Evolutionary conservation across 768 basidiomycete genomes (phyloP), one percentile per base, ranked within the genome.

Genomic region (Kondoa malvinella): DNA sequence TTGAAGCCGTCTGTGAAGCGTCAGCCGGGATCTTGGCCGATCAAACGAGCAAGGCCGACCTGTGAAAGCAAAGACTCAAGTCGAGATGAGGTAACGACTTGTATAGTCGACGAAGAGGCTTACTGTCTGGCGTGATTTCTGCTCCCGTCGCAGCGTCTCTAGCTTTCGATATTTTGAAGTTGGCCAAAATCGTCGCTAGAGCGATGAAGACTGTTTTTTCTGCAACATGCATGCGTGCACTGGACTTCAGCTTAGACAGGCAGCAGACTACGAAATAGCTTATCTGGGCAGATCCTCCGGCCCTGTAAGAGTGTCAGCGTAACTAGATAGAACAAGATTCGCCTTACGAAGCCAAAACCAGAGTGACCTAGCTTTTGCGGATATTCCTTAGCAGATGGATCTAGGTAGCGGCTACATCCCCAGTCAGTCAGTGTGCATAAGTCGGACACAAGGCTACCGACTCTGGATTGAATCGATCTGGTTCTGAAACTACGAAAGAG

Each of bases 191-290:
- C 56, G 32, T 30, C 2, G 57, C 33, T 27, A 64, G 56, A 15
- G 25, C 33, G 32, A 68, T 65, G 32, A 21, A 29, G n/a, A 68
- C 50, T 1, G 50, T 33, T 4, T 57, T 59, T n/a, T 64, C 62
- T n/a, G 67, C 67, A 40, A 68, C 56, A 58, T 68, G 67, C 34
- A 64, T 31, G 26, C 65, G 33, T 62, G 33, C 25, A 33, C 30
- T 4, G n/a, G 61, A 3, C 26, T 21, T 62, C 29, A 30, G 61
- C 29, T n/a, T n/a, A n/a, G n/a, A n/a, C n/a, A 15, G 16, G 26
- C 40, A 30, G 59, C 0, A 3, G 56, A 21, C 14, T 21, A 31
- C 31, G 27, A 50, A 50, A 8, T 50, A 8, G 40, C 40, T 8
- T 50, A 50, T 21, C 40, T 21, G 40, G 40, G 21, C 40, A 50